Conservation (phyloP, 2,329 filamentous ascomycete genomes). For the Hypocreales sp. region DNA sequence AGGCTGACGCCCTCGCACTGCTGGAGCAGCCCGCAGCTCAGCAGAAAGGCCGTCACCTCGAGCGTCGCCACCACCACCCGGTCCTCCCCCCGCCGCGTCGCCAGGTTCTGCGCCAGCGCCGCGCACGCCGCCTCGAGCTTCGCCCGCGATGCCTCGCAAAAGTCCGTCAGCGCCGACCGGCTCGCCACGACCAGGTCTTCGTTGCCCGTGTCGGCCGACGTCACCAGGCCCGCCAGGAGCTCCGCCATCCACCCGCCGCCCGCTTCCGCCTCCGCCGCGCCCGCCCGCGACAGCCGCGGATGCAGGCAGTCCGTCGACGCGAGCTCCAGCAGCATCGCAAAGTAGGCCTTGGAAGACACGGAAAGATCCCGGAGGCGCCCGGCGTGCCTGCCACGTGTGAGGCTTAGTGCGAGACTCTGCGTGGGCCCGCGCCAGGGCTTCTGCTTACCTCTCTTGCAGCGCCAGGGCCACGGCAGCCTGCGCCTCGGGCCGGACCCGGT, state of each 20-base stretch:
- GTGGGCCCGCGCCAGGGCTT: not conserved
- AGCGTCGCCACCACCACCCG: conserved; percentile 60
- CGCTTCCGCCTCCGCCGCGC: conserved; percentile 12
- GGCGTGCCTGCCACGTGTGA: conserved; percentile 19
- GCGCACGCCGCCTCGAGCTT: conserved; percentile 29
- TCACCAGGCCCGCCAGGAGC: conserved; percentile 52
- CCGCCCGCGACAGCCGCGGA: conserved; percentile 19
- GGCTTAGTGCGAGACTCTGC: too few species aligned
- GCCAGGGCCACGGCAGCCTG: conserved; percentile 34
- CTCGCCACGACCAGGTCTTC: conserved; percentile 59
- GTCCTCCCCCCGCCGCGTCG: conserved; percentile 41
- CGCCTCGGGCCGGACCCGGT: conserved; percentile 62
- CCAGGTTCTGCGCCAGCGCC: conserved; percentile 39
- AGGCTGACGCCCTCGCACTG: conserved; percentile 22
- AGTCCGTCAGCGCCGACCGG: conserved; percentile 45
- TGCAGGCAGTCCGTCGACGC: conserved; percentile 20
- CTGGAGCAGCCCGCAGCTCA: conserved; percentile 43
- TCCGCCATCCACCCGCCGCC: conserved; percentile 32
- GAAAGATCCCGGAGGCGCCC: conserved; percentile 21
- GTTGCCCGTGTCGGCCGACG: conserved; percentile 63
- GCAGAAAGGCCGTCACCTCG: conserved; percentile 62
- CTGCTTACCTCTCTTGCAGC: conserved; percentile 28
- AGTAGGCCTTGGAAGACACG: conserved; percentile 47
- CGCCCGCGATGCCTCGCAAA: conserved; percentile 25
- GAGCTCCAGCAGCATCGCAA: conserved; percentile 35